These are phyloP conservation scores for Neocucurbitaria cava DNA, from an alignment of 2,329 filamentous ascomycete genomes.

Conservation along the genomic window DNA sequence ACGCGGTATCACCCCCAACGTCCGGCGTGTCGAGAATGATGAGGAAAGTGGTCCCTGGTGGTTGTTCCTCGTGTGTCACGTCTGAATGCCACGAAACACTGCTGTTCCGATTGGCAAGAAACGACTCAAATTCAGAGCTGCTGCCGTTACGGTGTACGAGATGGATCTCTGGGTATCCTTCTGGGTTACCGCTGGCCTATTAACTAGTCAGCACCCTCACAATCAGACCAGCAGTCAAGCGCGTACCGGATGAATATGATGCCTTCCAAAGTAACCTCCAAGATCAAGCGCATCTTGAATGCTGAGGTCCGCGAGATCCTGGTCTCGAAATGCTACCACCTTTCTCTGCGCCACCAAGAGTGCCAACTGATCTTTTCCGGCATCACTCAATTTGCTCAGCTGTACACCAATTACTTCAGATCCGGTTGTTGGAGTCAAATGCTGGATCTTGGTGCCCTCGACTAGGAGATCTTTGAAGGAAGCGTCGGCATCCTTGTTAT, in stretches of 20 bases:
- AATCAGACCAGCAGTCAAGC: too few relatives aligned
- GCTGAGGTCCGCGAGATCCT: conserved; percentile 54
- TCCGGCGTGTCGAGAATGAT: conserved; percentile 80
- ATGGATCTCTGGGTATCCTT: too few relatives aligned
- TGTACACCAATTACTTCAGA: conserved; percentile 69
- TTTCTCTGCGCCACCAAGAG: conserved; percentile 73
- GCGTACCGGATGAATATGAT: too few relatives aligned
- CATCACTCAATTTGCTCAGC: conserved; percentile 67
- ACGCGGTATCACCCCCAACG: conserved; percentile 81
- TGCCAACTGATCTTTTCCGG: conserved; percentile 76
- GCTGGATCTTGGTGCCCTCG: too few relatives aligned
- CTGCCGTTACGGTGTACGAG: conserved; percentile 59
- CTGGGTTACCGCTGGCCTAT: too few relatives aligned
- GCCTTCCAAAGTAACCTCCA: too few relatives aligned
- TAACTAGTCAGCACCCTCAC: too few relatives aligned
- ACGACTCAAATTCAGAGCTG: conserved; percentile 71
- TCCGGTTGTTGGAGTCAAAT: not conserved
- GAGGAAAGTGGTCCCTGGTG: conserved; percentile 84
- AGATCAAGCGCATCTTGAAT: too few relatives aligned
- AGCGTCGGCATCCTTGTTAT: too few relatives aligned
- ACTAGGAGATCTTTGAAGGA: too few relatives aligned
- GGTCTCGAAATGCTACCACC: too few relatives aligned
- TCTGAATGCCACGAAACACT: conserved; percentile 76
- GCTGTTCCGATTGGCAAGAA: conserved; percentile 67
- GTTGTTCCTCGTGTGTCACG: conserved; percentile 82